Conservation (phyloP, 208 protist species). For the Acanthamoeba triangularis region DNA sequence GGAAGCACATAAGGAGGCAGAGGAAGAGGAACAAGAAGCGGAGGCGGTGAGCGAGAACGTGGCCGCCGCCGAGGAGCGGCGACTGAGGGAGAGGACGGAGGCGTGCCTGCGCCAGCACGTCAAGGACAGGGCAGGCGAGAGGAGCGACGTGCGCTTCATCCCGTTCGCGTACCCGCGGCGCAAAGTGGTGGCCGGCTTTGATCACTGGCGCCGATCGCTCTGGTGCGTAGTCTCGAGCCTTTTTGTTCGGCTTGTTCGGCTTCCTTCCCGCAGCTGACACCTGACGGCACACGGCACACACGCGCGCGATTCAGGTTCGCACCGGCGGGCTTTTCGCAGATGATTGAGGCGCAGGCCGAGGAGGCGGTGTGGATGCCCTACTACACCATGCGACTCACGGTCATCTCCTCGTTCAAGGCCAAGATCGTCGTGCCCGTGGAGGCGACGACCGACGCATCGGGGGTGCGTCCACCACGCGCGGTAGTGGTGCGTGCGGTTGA, state of each 20-base stretch:
- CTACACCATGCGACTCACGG: slow-evolving; percentile 63
- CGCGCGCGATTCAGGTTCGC: slow-evolving; percentile 26
- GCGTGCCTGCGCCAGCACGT: background rate
- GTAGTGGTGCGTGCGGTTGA: background rate
- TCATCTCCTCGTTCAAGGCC: slow-evolving; percentile 67
- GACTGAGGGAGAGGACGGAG: background rate
- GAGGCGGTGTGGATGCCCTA: slow-evolving; percentile 61
- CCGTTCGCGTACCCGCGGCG: background rate
- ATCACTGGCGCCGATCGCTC: slow-evolving; percentile 41
- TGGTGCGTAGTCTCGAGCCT: background rate
- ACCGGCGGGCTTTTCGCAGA: slow-evolving; percentile 63
- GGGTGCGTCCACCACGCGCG: background rate
- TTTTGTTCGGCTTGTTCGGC: background rate
- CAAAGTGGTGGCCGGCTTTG: background rate
- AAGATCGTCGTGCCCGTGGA: slow-evolving; percentile 31
- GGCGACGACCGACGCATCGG: background rate
- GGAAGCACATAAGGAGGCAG: background rate
- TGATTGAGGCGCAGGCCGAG: background rate
- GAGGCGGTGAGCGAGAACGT: background rate
- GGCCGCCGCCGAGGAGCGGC: background rate
- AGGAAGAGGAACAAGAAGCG: background rate
- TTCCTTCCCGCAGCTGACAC: background rate
- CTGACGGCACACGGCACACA: background rate
- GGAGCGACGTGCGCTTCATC: slow-evolving; percentile 14
- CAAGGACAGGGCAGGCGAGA: background rate